These are phyloP conservation scores for Infundibulicybe gibba DNA, from an alignment of 768 basidiomycete species.

Conservation along the genomic window DNA sequence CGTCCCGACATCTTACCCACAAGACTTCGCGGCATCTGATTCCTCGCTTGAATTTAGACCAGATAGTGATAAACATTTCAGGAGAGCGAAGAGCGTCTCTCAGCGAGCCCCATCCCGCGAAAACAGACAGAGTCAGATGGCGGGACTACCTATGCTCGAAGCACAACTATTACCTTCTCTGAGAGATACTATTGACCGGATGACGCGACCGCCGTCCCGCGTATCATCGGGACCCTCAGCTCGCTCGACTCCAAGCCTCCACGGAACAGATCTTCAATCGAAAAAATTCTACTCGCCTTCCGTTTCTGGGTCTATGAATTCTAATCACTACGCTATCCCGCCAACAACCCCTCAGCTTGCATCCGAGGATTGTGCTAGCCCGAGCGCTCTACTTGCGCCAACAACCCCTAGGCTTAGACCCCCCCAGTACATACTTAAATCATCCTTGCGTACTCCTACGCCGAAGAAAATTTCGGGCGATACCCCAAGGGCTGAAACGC, in stretches of 20 bases:
- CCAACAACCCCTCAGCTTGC: too few species aligned
- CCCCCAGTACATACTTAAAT: slow-evolving; percentile 29
- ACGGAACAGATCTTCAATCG: neutral
- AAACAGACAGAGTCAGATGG: slow-evolving; percentile 39
- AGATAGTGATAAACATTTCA: too few species aligned
- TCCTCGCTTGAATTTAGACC: slow-evolving; percentile 28
- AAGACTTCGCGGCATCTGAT: slow-evolving; percentile 16
- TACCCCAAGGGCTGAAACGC: slow-evolving; percentile 1
- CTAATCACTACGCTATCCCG: too few species aligned
- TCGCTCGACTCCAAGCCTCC: neutral
- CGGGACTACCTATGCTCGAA: slow-evolving; percentile 58
- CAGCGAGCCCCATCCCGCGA: slow-evolving; percentile 11
- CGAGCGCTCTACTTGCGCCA: neutral
- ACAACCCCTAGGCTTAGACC: slow-evolving; percentile 27
- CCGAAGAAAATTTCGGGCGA: slow-evolving; percentile 16
- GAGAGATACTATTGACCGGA: slow-evolving; percentile 68
- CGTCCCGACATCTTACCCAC: slow-evolving; percentile 18
- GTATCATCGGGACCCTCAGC: slow-evolving; percentile 6
- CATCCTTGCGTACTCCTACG: slow-evolving; percentile 33
- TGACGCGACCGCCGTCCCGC: slow-evolving; percentile 56
- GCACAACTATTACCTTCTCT: slow-evolving; percentile 65
- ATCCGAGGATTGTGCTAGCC: too few species aligned
- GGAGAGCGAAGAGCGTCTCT: too few species aligned
- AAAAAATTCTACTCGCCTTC: neutral
- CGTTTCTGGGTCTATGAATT: too few species aligned